Evolutionary conservation across 2,329 filamentous ascomycete species (phyloP).

Genomic region (Paecilomyces formosus): DNA sequence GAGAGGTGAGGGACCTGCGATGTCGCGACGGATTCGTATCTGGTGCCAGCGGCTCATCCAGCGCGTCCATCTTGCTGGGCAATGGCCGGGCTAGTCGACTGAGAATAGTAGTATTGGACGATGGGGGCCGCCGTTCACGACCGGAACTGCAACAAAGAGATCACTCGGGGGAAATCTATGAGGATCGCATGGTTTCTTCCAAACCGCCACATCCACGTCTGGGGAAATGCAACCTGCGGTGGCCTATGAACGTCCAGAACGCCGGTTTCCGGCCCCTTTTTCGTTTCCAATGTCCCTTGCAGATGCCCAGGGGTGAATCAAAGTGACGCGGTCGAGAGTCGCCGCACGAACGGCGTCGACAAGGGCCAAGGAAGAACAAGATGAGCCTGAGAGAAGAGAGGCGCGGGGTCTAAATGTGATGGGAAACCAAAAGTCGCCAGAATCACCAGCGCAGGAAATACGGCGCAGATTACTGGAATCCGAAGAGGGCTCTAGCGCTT

Average conservation of each 20-base stretch:
- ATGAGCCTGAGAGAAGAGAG: not conserved
- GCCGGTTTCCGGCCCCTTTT: not conserved
- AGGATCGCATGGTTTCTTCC: not conserved
- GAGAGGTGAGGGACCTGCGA: constrained; percentile 37
- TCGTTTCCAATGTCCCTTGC: not conserved
- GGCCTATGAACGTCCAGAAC: not conserved
- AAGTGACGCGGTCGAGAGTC: not conserved
- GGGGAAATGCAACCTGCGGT: not conserved
- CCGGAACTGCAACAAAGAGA: not conserved
- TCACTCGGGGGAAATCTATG: not conserved
- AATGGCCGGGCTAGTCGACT: not conserved
- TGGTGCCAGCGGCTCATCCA: constrained; percentile 22
- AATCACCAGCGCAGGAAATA: not conserved
- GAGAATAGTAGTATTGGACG: not conserved
- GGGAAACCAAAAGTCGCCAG: not conserved
- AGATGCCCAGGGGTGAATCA: constrained; percentile 7
- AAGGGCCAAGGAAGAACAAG: not conserved
- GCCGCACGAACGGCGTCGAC: not conserved
- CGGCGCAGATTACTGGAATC: not conserved
- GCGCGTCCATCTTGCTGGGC: constrained; percentile 9
- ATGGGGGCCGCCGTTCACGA: not conserved
- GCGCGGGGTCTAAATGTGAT: not conserved
- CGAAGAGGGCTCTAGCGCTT: not conserved
- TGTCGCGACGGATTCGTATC: constrained; percentile 30
- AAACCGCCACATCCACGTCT: not conserved